A percentile compares a stretch with the other conserved stretches of the same genome.
Conservation (phyloP, 768 basidiomycete genomes). For the Macrolepiota dolichaula region DNA sequence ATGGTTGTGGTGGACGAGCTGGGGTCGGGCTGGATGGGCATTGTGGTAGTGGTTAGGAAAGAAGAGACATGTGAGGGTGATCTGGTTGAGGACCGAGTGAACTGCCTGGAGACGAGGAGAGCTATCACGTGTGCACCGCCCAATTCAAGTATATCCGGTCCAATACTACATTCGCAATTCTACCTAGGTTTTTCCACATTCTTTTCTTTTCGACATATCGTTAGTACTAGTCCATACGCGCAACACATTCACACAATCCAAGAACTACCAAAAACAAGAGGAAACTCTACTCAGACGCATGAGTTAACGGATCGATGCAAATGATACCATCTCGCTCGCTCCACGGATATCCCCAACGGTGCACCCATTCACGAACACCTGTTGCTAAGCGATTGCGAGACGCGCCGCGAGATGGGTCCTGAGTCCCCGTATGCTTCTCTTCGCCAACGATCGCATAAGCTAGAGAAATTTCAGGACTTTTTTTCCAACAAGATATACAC, state of each 20-base stretch:
- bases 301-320: constrained; percentile 84
- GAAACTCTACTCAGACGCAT: constrained; percentile 42
- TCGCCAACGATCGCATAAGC: constrained; percentile 92
- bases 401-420: constrained; percentile 77
- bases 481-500: constrained; percentile 3
- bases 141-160: background rate
- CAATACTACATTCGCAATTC: background rate
- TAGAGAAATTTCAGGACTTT: constrained; percentile 23
- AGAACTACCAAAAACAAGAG: background rate
- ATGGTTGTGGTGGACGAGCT: background rate
- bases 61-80: constrained; percentile 1
- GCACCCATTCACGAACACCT: constrained; percentile 87
- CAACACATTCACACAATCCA: background rate
- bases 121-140: constrained; percentile 8
- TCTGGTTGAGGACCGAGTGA: background rate
- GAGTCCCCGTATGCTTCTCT: constrained; percentile 94
- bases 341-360: constrained; percentile 96
- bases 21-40: background rate
- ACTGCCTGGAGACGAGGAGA: constrained; percentile 2
- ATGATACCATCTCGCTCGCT: constrained; percentile 88
- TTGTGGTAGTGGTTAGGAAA: constrained; percentile 3
- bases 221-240: constrained; percentile 3
- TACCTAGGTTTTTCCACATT: constrained; percentile 1
- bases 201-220: constrained; percentile 3
- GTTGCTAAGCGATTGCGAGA: constrained; percentile 81